A percentile compares a stretch with the other conserved stretches of the same genome.
Conservation (phyloP, 805 yeast genomes). For the Teunomyces aglyptinius region DNA sequence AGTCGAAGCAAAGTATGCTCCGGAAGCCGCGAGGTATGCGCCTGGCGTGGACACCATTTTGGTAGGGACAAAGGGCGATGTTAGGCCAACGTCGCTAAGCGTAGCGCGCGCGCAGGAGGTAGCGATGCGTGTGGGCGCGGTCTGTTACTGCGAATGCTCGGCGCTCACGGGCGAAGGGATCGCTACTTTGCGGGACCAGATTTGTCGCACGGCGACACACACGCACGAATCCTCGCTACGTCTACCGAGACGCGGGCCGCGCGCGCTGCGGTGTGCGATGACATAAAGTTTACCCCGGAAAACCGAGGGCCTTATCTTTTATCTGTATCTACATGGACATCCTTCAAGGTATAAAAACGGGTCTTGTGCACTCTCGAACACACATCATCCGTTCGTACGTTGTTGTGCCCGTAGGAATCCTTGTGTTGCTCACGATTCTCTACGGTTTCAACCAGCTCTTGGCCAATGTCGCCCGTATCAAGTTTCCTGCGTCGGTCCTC, state of each 20-base stretch:
- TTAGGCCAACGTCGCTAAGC: slow-evolving; percentile 52
- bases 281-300: neutral
- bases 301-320: neutral
- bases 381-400: slow-evolving; percentile 45
- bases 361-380: slow-evolving; percentile 29
- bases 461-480: slow-evolving; percentile 41
- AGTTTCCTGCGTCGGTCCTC: slow-evolving; percentile 69
- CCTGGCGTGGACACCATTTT: slow-evolving; percentile 90
- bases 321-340: neutral
- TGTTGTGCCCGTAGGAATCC: slow-evolving; percentile 48
- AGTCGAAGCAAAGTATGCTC: slow-evolving; percentile 94
- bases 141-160: neutral
- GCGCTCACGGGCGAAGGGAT: neutral
- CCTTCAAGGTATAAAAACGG: slow-evolving; percentile 22
- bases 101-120: neutral
- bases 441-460: slow-evolving; percentile 55
- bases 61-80: slow-evolving; percentile 89
- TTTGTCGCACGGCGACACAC: neutral
- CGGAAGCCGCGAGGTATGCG: slow-evolving; percentile 91
- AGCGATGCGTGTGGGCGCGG: neutral
- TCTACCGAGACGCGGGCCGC: neutral
- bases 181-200: neutral
- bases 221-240: no score
- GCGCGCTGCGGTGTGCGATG: neutral
- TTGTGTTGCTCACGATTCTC: slow-evolving; percentile 43